Conservation (phyloP, 148 eudicot species). For the Bassia scoparia region DNA sequence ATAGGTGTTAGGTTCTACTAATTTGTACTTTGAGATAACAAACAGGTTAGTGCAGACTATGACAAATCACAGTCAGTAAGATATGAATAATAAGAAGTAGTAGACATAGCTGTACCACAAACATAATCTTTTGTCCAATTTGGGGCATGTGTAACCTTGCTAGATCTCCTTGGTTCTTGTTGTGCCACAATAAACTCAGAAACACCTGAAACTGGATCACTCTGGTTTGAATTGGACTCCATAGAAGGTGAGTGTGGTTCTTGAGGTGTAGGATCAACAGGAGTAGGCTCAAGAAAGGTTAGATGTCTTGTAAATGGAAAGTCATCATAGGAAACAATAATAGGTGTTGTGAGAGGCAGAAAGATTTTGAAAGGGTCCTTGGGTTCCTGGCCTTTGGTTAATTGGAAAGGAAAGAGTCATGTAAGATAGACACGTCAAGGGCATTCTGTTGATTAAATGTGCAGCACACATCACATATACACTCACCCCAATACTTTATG, state of each 20-base stretch:
- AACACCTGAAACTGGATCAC: no score
- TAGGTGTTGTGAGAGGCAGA: neutral
- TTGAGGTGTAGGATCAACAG: fast-evolving
- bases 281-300: neutral
- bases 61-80: no score
- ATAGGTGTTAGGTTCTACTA: neutral
- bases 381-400: no score
- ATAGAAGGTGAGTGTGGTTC: no score
- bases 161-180: neutral
- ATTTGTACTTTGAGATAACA: neutral
- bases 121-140: neutral
- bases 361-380: no score
- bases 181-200: no score
- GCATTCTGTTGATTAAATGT: neutral
- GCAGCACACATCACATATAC: neutral
- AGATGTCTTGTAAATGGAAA: neutral
- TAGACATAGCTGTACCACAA: neutral
- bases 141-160: neutral
- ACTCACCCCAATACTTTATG: neutral
- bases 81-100: no score
- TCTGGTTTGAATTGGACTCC: no score
- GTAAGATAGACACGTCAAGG: neutral
- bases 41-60: neutral
- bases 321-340: neutral
- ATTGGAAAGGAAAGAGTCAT: neutral